Conservation (phyloP, 441 rosid species). For the Syzygium syzygioides region DNA sequence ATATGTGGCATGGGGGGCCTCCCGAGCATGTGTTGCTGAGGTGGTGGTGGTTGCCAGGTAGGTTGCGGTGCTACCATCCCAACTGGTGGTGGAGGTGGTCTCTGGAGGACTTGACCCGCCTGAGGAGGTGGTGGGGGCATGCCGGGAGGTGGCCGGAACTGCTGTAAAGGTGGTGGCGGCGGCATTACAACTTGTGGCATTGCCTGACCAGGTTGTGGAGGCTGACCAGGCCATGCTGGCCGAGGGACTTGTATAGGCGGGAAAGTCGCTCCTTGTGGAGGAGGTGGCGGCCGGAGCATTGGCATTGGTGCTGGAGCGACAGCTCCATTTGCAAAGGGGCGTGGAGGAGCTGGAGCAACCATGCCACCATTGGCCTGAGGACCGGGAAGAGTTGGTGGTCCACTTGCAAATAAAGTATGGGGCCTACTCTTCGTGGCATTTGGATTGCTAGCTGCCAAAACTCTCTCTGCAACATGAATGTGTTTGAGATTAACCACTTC, state of each 20-base stretch:
- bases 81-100: neutral
- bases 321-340: neutral
- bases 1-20: neutral
- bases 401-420: conserved; percentile 85
- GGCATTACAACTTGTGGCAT: neutral
- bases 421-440: conserved; percentile 81
- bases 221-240: neutral
- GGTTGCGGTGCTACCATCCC: neutral
- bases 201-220: neutral
- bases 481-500: neutral
- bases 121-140: neutral
- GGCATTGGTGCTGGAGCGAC: conserved; percentile 20
- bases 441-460: conserved; percentile 94
- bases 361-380: conserved; percentile 56
- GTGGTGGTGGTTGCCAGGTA: neutral
- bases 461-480: conserved; percentile 56
- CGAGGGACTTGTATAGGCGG: conserved; percentile 1
- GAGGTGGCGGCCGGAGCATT: conserved; percentile 61
- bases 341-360: conserved; percentile 4
- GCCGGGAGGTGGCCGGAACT: neutral
- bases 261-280: conserved; percentile 34
- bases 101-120: neutral
- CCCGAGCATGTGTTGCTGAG: neutral
- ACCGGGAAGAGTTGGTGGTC: conserved; percentile 67
- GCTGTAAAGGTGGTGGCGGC: neutral